These are phyloP conservation scores for Coniosporium tulheliwenetii DNA, from an alignment of 2,329 filamentous ascomycete species.

Conservation along the genomic window DNA sequence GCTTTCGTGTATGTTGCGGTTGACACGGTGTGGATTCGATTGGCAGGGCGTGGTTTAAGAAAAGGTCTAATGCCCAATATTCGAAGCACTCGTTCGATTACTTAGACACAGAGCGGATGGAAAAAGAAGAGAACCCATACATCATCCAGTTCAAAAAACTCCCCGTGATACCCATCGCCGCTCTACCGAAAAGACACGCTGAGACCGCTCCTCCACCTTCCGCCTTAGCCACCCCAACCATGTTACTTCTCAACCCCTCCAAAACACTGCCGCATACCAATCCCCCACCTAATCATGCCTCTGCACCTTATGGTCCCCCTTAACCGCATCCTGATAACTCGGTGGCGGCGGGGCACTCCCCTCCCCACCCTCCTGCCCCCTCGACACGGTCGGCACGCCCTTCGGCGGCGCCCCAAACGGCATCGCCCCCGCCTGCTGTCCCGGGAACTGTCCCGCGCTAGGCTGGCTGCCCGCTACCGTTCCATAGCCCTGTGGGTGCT, in stretches of 20 bases:
- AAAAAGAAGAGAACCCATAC: too few relatives aligned
- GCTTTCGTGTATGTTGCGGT: too few relatives aligned
- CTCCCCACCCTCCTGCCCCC: constrained; percentile 26
- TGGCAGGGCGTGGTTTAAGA: too few relatives aligned
- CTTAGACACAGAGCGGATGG: too few relatives aligned
- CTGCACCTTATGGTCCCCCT: constrained; percentile 86
- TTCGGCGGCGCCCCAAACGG: constrained; percentile 12
- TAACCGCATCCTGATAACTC: constrained; percentile 78
- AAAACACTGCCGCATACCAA: background rate
- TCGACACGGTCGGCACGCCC: constrained; percentile 2
- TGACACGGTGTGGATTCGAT: too few relatives aligned
- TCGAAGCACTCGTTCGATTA: too few relatives aligned
- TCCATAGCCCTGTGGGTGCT: constrained; percentile 17
- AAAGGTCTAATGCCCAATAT: too few relatives aligned
- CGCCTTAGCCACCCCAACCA: background rate
- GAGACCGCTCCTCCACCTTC: background rate
- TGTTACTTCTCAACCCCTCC: background rate
- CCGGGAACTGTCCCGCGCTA: constrained; percentile 25
- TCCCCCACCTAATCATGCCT: constrained; percentile 31
- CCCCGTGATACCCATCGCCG: too few relatives aligned
- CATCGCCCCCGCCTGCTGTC: constrained; percentile 17
- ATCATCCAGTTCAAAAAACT: too few relatives aligned
- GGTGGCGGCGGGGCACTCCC: constrained; percentile 52
- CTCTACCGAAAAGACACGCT: too few relatives aligned
- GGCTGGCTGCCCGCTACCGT: constrained; percentile 16